Conservation (phyloP, 2,329 filamentous ascomycete species). For the Epichloe brachyelytri region DNA sequence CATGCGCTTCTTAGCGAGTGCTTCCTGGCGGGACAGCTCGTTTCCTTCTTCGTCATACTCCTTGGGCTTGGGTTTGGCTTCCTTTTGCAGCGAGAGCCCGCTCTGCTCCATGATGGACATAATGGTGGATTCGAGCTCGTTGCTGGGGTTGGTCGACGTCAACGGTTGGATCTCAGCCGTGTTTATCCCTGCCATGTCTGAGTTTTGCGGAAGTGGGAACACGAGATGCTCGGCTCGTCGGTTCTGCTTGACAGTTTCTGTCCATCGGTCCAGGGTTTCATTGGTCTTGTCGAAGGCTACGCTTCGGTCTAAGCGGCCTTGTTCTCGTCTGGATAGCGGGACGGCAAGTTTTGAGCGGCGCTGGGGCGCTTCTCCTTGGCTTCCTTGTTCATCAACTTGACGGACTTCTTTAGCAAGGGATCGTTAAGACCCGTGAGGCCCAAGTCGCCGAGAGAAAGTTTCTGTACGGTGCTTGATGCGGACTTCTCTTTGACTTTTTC, state of each 20-base stretch:
- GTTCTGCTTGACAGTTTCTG: slow-evolving; percentile 89
- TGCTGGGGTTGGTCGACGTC: slow-evolving; percentile 50
- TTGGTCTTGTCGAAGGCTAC: slow-evolving; percentile 86
- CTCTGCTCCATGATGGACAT: slow-evolving; percentile 83
- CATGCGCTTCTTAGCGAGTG: slow-evolving; percentile 61
- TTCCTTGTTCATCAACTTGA: slow-evolving; percentile 61
- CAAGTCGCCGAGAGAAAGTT: slow-evolving; percentile 65
- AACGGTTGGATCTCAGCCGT: slow-evolving; percentile 54
- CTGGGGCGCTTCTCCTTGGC: slow-evolving; percentile 35
- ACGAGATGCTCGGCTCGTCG: slow-evolving; percentile 79
- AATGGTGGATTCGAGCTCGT: slow-evolving; percentile 75
- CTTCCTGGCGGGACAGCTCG: slow-evolving; percentile 56
- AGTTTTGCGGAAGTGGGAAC: slow-evolving; percentile 71
- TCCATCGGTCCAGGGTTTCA: slow-evolving; percentile 81
- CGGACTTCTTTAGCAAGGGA: slow-evolving; percentile 60
- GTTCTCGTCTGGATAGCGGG: slow-evolving; percentile 72
- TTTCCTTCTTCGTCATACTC: slow-evolving; percentile 59
- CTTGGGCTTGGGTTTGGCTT: slow-evolving; percentile 38
- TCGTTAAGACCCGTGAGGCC: slow-evolving; percentile 59
- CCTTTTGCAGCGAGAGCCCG: slow-evolving; percentile 47
- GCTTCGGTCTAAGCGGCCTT: slow-evolving; percentile 68
- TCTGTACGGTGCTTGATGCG: slow-evolving; percentile 39
- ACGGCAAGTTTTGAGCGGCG: slow-evolving; percentile 55
- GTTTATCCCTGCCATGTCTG: slow-evolving; percentile 45
- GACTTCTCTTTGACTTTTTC: slow-evolving; percentile 36